These are phyloP conservation scores for Dioscorea zingiberensis DNA, from an alignment of 106 monocot species.

Conservation along the genomic window DNA sequence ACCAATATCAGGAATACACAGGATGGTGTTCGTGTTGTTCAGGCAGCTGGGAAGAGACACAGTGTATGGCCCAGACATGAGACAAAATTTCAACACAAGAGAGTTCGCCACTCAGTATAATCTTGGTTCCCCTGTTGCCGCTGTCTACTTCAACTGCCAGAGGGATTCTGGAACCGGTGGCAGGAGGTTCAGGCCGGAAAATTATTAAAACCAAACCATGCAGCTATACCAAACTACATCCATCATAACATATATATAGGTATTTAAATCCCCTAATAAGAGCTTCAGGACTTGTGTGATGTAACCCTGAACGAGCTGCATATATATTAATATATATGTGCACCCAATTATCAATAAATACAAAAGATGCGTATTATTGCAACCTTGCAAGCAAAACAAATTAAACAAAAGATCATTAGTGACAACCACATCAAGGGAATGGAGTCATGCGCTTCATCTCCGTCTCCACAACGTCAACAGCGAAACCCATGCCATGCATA, in stretches of 20 bases:
- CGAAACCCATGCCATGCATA: slow-evolving; percentile 57
- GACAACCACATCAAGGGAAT: too few relatives aligned
- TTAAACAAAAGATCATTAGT: too few relatives aligned
- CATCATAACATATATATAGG: too few relatives aligned
- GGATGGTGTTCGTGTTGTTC: slow-evolving; percentile 22
- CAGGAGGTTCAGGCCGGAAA: slow-evolving; percentile 1
- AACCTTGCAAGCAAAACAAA: too few relatives aligned
- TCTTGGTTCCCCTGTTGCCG: slow-evolving; percentile 26
- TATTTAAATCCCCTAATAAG: too few relatives aligned
- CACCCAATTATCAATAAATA: too few relatives aligned
- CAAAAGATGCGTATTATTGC: too few relatives aligned
- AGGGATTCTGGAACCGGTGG: slow-evolving; percentile 26
- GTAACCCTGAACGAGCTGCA: too few relatives aligned
- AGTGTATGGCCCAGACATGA: slow-evolving; percentile 17
- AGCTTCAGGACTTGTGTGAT: too few relatives aligned
- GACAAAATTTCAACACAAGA: slow-evolving; percentile 5
- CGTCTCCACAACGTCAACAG: slow-evolving; percentile 38
- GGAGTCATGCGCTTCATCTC: slow-evolving; percentile 39
- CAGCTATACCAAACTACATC: too few relatives aligned
- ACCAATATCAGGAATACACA: slow-evolving; percentile 23
- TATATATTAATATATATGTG: too few relatives aligned
- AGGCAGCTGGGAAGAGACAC: slow-evolving; percentile 24
- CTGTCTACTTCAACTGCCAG: slow-evolving; percentile 34
- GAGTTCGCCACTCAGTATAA: slow-evolving; percentile 20
- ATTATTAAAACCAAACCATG: too few relatives aligned